Percentiles rank a stretch among this genome's conserved stretches.
Conservation (phyloP, 129 eudicot species). For the Scalesia atractyloides region DNA sequence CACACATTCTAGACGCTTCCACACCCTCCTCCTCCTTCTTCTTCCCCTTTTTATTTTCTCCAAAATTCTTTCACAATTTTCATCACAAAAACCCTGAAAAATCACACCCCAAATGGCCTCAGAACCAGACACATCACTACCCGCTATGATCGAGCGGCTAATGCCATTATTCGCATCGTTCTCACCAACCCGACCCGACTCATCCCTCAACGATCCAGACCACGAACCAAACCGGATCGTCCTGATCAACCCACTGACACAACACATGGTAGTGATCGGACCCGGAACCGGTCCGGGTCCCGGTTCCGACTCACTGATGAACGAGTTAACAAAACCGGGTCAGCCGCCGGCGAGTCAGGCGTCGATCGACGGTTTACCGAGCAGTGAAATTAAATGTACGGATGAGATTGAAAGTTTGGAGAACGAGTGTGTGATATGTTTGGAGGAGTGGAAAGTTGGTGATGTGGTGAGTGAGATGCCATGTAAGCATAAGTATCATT, state of each 20-base stretch:
- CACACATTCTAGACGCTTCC: constrained; percentile 47
- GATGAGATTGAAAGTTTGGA: constrained; percentile 33
- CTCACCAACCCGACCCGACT: constrained; percentile 23
- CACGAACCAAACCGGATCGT: constrained; percentile 49
- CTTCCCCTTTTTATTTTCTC: constrained; percentile 4
- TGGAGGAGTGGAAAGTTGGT: constrained; percentile 63
- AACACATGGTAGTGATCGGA: constrained; percentile 55
- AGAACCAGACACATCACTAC: constrained; percentile 22
- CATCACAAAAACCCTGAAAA: neutral
- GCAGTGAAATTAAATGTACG: constrained; percentile 27
- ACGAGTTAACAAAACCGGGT: constrained; percentile 39
- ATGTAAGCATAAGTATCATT: constrained; percentile 72
- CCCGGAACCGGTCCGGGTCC: constrained; percentile 22
- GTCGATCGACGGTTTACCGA: constrained; percentile 54
- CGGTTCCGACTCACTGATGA: constrained; percentile 36
- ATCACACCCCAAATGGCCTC: constrained; percentile 37
- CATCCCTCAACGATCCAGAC: constrained; percentile 28
- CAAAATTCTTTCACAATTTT: neutral
- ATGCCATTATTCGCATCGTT: constrained; percentile 43
- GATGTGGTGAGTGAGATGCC: constrained; percentile 61
- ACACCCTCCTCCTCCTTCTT: constrained; percentile 35
- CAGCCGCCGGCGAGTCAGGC: constrained; percentile 65
- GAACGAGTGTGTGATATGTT: constrained; percentile 62
- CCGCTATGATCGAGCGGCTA: constrained; percentile 41
- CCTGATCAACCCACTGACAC: constrained; percentile 54